These are phyloP conservation scores for Ogataea henricii DNA, from an alignment of 805 yeast genomes.

Conservation along the genomic window DNA sequence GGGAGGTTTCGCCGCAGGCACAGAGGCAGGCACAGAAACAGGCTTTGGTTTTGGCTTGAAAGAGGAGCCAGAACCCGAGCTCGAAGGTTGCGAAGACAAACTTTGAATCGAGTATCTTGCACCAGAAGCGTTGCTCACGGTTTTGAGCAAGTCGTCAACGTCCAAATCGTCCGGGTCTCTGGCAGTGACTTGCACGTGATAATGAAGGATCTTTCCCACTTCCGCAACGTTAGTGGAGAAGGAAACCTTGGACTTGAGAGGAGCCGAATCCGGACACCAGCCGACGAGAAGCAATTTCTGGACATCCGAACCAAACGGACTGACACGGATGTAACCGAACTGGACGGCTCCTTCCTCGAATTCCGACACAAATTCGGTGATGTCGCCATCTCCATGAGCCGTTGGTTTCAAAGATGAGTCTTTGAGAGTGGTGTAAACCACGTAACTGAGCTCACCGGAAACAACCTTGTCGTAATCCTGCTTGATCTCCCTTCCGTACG, in stretches of 20 bases:
- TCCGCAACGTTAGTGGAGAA: constrained; percentile 79
- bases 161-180: constrained; percentile 89
- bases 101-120: constrained; percentile 81
- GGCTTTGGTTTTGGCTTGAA: constrained; percentile 42
- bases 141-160: constrained; percentile 68
- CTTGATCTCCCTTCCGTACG: constrained; percentile 76
- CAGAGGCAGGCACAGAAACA: constrained; percentile 31
- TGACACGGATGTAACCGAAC: constrained; percentile 85
- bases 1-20: constrained; percentile 24
- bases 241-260: constrained; percentile 71
- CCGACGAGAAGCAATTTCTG: constrained; percentile 83
- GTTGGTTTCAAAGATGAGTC: constrained; percentile 50
- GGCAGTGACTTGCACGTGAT: constrained; percentile 97
- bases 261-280: constrained; percentile 97
- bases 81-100: constrained; percentile 21
- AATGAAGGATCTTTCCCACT: constrained; percentile 73
- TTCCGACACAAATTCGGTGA: constrained; percentile 75
- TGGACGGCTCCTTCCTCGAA: constrained; percentile 88
- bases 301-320: constrained; percentile 90
- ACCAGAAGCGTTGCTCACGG: constrained; percentile 90
- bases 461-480: constrained; percentile 77
- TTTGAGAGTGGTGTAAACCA: constrained; percentile 74
- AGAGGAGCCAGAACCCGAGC: constrained; percentile 21
- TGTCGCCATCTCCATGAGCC: constrained; percentile 60
- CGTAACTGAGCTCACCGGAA: constrained; percentile 76